Evolutionary conservation across 768 basidiomycete genomes (phyloP).

Genomic region (Russula brevipes): DNA sequence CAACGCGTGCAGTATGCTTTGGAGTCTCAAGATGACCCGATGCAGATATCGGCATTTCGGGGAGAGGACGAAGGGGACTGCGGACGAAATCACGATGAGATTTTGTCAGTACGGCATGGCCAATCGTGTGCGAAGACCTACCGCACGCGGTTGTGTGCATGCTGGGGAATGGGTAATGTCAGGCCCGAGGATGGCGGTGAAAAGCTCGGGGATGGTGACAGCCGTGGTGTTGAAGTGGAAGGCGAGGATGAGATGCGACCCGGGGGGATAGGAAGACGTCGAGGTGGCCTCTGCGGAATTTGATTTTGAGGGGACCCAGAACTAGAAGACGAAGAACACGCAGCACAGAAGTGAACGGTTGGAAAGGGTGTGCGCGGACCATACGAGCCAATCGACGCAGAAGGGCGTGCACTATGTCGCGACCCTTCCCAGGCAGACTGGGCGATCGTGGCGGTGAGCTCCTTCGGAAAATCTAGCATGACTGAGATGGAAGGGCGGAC

Average conservation of each 20-base stretch:
- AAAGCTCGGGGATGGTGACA: neutral
- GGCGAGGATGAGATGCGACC: neutral
- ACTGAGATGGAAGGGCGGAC: neutral
- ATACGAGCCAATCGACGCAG: neutral
- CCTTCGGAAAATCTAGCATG: neutral
- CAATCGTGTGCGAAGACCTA: neutral
- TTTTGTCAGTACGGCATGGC: neutral
- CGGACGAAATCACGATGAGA: neutral
- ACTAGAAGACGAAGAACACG: neutral
- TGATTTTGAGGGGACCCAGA: neutral
- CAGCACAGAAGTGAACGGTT: neutral
- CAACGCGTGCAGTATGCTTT: too few relatives aligned
- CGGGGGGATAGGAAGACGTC: slow-evolving; percentile 14
- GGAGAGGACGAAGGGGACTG: slow-evolving; percentile 12
- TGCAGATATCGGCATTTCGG: slow-evolving; percentile 7
- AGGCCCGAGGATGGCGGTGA: neutral
- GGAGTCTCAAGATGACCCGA: neutral
- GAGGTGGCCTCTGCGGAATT: neutral
- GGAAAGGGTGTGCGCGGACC: neutral
- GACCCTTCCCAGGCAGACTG: neutral
- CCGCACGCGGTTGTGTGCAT: neutral
- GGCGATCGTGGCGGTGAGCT: neutral
- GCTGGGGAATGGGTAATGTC: neutral
- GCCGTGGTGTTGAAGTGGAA: neutral
- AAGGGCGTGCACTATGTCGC: neutral